phyloP scores from a whole-genome alignment of 805 yeast species.

The Candida orba region DNA sequence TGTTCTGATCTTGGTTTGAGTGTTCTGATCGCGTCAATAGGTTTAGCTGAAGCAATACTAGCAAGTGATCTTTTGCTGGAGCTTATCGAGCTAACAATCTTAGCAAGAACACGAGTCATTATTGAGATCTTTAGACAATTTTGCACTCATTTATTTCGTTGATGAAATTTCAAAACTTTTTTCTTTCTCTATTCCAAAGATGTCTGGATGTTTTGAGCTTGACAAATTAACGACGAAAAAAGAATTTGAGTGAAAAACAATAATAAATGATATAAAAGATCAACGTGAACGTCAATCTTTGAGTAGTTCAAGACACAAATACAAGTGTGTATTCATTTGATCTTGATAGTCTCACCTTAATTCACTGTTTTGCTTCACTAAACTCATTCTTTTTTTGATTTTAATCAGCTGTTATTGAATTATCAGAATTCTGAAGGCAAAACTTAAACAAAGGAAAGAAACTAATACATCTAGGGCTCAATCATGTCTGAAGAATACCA shows the following conservation, averaged over 20 bases:
- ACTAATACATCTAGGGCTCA: neutral
- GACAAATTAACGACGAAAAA: constrained; percentile 2
- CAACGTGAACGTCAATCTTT: constrained; percentile 1
- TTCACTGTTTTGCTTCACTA: neutral
- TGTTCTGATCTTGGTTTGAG: constrained; percentile 10
- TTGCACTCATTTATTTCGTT: neutral
- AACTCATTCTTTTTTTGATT: neutral
- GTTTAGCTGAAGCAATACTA: constrained; percentile 6
- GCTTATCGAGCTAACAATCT: constrained; percentile 10
- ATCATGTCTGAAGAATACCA: constrained; percentile 26
- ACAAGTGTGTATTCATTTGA: neutral
- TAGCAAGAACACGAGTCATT: constrained; percentile 3
- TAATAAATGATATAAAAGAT: neutral
- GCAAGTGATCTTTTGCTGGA: constrained; percentile 18
- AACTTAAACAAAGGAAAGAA: neutral
- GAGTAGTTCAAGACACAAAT: neutral
- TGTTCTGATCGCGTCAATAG: constrained; percentile 6
- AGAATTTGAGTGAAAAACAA: neutral
- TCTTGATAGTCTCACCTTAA: neutral
- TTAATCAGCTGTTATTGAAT: neutral
- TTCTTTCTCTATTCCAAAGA: neutral
- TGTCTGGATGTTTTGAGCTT: constrained; percentile 2
- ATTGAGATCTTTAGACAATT: neutral
- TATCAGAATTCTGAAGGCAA: neutral
- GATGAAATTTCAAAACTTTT: neutral